Evolutionary conservation across 2,329 filamentous ascomycete species (phyloP), one percentile per base, ranked within the genome.

Genomic region (Alternaria tenuissima): DNA sequence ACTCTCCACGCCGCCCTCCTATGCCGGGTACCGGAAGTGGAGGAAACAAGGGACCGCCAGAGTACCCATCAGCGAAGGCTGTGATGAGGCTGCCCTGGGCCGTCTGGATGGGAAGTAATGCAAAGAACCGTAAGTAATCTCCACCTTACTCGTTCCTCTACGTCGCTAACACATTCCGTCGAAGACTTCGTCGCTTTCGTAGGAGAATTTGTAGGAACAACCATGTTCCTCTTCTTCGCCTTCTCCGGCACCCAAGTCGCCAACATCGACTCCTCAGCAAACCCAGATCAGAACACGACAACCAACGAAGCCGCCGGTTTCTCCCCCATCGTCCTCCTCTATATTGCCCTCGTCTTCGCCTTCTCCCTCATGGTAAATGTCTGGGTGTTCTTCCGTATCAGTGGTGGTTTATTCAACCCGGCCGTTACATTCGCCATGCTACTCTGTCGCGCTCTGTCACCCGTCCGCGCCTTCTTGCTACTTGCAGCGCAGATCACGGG

Each of bases 161-260:
- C 26, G 4, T 41, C 84, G 83, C 62, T 71, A 48, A 70, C 46
- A 7, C 9, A 60, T 5, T 7, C 14, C 6, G 14, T 32, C 24
- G 9, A 20, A 64, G 70, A 77, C 53, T 70, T 83, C 61, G 76
- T 83, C 22, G 81, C 82, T 53, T 81, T 82, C 70, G 66, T 82
- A 9, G 82, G 82, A 78, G 80, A 82, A 54, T 81, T 79, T 47
- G 78, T 81, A 7, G 81, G 80, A 26, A 82, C 81, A 1, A 77
- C 79, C 7, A 76, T 82, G 59, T 82, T 83, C 55, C 73, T 83
- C 32, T 82, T 78, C 73, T 81, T 83, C 53, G 81, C 81, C 16
- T 77, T 83, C 41, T 72, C 74, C 1, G 81, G 79, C 6, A 80
- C 80, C 1, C 80, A 82, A 55, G 79, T 81, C n/a, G 80, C 81